Evolutionary conservation across 352 stramenopile species (phyloP), one percentile per base, ranked within the genome.

Genomic region (Pythium dissotocum): DNA sequence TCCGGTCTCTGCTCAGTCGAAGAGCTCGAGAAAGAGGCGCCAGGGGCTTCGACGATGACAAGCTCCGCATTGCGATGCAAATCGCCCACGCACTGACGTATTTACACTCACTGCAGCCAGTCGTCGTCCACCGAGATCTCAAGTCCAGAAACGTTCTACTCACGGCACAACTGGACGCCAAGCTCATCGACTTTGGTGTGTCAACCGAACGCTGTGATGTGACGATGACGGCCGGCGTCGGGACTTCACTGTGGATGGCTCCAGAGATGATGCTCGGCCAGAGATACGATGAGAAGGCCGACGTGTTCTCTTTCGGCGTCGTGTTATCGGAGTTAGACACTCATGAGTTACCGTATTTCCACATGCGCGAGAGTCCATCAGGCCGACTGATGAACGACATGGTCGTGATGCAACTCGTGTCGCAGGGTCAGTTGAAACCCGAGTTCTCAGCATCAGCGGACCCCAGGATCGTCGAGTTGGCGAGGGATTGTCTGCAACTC

Each of bases 281-380:
- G 51, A 59, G 79, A 21, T 70, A 73, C 56, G 57, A 61, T 49
- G 67, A 63, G 9, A 72, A 66, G 28, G 87, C 87, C n/a, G 88
- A 96, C 61, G 77, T 96, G 48, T 96, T 92, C 80, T 93, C 85
- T 61, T 95, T 92, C 51, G 88, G 88, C 63, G 85, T 94, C 61
- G 83, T 96, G 60, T 74, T 96, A 28, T 78, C 66, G 0, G 76
- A 80, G 21, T 30, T 78, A 10, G 76, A 79, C 49, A 61, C 67
- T 0, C 73, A 78, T 21, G 36, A 26, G 44, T 53, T 75, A n/a
- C 77, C 73, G 40, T 83, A 79, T 35, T 49, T 0, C 21, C 73
- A 0, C 54, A 78, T 46, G 72, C 52, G 21, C 66, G 59, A 21
- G 13, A 35, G 40, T 24, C 21, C 21, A 24, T 24, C 21, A 24